Percentiles rank a stretch among this genome's conserved stretches.
These are phyloP conservation scores for Maudiozyma bulderi DNA, from an alignment of 805 yeast species.

Conservation along the genomic window DNA sequence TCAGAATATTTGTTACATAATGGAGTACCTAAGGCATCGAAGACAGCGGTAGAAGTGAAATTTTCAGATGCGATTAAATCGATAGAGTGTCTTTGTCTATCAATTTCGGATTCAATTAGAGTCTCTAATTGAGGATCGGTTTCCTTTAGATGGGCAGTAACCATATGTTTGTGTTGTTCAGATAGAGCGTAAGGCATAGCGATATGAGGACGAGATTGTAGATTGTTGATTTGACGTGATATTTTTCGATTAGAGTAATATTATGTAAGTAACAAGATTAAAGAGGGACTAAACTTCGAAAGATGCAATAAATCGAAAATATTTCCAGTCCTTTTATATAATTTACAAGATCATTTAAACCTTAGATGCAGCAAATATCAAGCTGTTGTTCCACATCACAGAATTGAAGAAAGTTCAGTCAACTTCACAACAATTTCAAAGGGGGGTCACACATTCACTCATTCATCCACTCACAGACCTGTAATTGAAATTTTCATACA, in stretches of 20 bases:
- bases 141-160: slow-evolving; percentile 47
- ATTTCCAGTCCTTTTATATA: too few relatives aligned
- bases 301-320: too few relatives aligned
- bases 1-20: slow-evolving; percentile 98
- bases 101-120: slow-evolving; percentile 69
- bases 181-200: slow-evolving; percentile 55
- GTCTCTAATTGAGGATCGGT: slow-evolving; percentile 73
- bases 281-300: too few relatives aligned
- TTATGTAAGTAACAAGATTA: too few relatives aligned
- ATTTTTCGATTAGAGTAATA: not conserved
- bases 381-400: too few relatives aligned
- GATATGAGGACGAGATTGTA: not conserved
- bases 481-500: too few relatives aligned
- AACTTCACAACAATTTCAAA: too few relatives aligned
- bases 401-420: too few relatives aligned
- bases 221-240: not conserved
- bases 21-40: slow-evolving; percentile 94
- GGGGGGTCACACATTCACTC: too few relatives aligned
- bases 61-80: slow-evolving; percentile 95
- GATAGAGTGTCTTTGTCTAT: slow-evolving; percentile 88
- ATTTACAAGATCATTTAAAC: too few relatives aligned
- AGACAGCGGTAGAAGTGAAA: slow-evolving; percentile 91
- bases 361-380: too few relatives aligned
- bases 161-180: slow-evolving; percentile 52
- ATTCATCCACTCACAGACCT: too few relatives aligned